Base-by-base conservation (phyloP, 495 filamentous ascomycete species). In the Pseudoneurospora amorphoporcata region DNA sequence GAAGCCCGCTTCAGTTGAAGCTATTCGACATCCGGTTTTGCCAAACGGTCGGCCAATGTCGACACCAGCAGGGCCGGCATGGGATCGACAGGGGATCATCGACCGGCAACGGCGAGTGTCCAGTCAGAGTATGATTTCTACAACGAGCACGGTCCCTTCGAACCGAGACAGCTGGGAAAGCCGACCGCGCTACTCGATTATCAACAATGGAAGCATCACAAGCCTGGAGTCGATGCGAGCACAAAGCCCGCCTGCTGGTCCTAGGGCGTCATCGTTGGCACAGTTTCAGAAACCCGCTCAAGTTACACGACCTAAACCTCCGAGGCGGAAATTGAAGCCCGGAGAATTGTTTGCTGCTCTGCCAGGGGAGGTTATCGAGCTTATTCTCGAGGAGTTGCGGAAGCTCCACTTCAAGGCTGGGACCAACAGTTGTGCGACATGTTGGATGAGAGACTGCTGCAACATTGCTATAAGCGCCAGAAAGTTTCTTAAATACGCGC, bases 361-460 rank as follows among this genome's bases (percentile, higher is more conserved):
- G 12, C 88, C 88, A 8, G 86, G 87, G 7, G 87, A 88, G 74
- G 86, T 90, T 3, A 78, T 90, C 68, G 80, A 84, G 75, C 81
- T 89, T 70, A 84, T 90, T 37, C 75, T 85, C 14, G 81, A 81
- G 40, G 81, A 84, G 35, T 78, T 88, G 68, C 84, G 82, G 75
- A 79, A 82, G 68, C 76, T 81, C 23, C 87, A 88, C 74, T 72
- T 87, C 17, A 76, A 76, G 38, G 74, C 78, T 39, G 77, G 79
- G 17, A 83, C 82, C 41, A 74, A 76, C 39, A 88, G 84, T 71
- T 95, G 93, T 76, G 85, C 89, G 71, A 92, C 91, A 73, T 94
- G 93, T 81, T 93, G 90, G 80, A 90, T 92, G 83, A 88, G 91
- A 69, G 92, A 95, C 77, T 78, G 94, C 37, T 89, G 88, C 75